phyloP scores from a whole-genome alignment of 1,284 basidiomycete species.

The Phaffia rhodozyma region DNA sequence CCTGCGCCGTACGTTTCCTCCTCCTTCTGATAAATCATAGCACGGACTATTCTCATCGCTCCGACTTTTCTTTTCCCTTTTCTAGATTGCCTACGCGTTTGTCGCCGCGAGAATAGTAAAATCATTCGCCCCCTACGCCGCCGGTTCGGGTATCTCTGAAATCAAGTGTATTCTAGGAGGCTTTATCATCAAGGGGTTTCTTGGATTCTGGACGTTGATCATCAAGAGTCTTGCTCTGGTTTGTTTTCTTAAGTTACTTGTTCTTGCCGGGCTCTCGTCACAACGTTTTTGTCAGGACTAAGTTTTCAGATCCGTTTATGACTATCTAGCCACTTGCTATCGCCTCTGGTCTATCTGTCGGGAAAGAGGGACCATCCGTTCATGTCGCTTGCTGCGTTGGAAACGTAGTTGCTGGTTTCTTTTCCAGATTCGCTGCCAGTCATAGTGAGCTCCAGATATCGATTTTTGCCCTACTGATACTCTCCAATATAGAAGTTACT shows the following conservation, averaged over 20 bases:
- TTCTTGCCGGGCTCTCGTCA: neutral
- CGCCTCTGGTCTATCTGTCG: slow-evolving; percentile 90
- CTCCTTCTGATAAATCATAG: neutral
- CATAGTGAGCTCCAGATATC: slow-evolving; percentile 50
- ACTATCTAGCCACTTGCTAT: slow-evolving; percentile 78
- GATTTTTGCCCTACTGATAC: neutral
- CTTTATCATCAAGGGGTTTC: slow-evolving; percentile 91
- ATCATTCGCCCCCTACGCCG: slow-evolving; percentile 83
- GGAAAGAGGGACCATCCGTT: slow-evolving; percentile 97
- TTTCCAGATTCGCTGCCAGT: slow-evolving; percentile 70
- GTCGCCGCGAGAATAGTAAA: slow-evolving; percentile 78
- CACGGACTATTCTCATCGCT: neutral
- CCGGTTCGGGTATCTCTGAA: slow-evolving; percentile 95
- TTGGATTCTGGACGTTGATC: slow-evolving; percentile 75
- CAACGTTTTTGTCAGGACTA: neutral
- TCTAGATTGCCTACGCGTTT: slow-evolving; percentile 65
- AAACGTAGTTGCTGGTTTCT: slow-evolving; percentile 68
- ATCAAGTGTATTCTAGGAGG: slow-evolving; percentile 98
- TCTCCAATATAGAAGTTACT: neutral
- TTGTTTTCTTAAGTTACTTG: slow-evolving; percentile 29
- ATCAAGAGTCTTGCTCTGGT: slow-evolving; percentile 88
- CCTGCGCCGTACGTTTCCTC: slow-evolving; percentile 60
- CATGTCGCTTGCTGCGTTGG: slow-evolving; percentile 95
- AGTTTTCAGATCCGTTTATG: neutral
- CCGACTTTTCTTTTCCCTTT: neutral